Conservation (phyloP, 2,329 filamentous ascomycete species). For the Alternaria sp. region DNA sequence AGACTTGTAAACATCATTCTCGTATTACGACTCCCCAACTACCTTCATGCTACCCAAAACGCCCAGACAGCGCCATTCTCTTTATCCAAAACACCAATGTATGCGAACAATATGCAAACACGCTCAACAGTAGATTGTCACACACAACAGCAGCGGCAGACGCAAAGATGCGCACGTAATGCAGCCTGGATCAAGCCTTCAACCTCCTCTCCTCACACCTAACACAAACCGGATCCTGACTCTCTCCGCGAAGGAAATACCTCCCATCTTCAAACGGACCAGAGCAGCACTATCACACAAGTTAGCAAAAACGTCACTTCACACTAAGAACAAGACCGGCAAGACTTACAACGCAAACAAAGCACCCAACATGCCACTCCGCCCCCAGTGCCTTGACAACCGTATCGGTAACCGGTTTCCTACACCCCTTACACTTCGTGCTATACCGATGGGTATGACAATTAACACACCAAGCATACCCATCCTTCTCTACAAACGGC, state of each 20-base stretch:
- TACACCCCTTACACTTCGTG: slow-evolving; percentile 86
- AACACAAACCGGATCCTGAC: slow-evolving; percentile 67
- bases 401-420: slow-evolving; percentile 82
- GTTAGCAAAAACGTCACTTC: neutral
- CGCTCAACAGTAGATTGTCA: neutral
- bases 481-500: slow-evolving; percentile 96
- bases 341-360: slow-evolving; percentile 71
- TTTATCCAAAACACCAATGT: neutral
- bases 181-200: slow-evolving; percentile 56
- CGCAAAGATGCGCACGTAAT: no score
- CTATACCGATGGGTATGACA: slow-evolving; percentile 93
- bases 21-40: neutral
- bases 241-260: slow-evolving; percentile 67
- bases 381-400: slow-evolving; percentile 87
- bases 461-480: slow-evolving; percentile 93
- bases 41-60: neutral
- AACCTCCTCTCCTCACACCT: slow-evolving; percentile 66
- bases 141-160: neutral
- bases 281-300: slow-evolving; percentile 59
- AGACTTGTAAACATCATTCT: neutral
- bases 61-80: slow-evolving; percentile 3
- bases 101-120: neutral
- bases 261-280: slow-evolving; percentile 66
- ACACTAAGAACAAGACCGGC: neutral
- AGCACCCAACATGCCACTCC: slow-evolving; percentile 94